Evolutionary conservation across 78 protist species (phyloP), one percentile per base, ranked within the genome.

Genomic region (Dictyostelium purpureum): DNA sequence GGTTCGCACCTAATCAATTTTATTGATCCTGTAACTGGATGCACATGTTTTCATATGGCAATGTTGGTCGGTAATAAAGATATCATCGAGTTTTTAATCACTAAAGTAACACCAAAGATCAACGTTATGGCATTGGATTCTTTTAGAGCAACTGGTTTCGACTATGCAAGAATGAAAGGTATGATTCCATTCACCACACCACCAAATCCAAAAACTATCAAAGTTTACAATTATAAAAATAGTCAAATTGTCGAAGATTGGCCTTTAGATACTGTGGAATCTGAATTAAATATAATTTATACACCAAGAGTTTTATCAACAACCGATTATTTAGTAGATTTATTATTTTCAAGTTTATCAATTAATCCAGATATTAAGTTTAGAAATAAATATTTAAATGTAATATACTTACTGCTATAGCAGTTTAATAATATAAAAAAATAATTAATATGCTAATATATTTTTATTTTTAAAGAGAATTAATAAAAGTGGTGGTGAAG

Each of bases 111-210:
- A 21, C 12, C 38, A 31, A 63, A 63, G 3, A 65, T 75, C 0
- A 37, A 82, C 33, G 21, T 16, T 0, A 54, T 9, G 14, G 2
- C 19, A 4, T 6, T 70, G 4, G 92, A 85, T 38, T 21, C 83
- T 42, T 85, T 85, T 77, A 59, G 92, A 57, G 92, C 92, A 26
- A 38, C 45, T 24, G 81, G 75, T 10, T 54, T 85, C 33, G 92
- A 85, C 66, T 85, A 85, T 73, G 81, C 82, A 2, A 31, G 54
- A 28, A n/a, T 85, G 52, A 52, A 38, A 28, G 51, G 63, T 21
- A 21, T 56, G 43, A 37, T 52, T 6, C 69, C 82, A 9, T 5
- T 16, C 0, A 40, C 21, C 4, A 35, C 40, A 7, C 92, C 92
- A 59, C 66, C 52, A 7, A 38, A 11, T 11, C 92, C 92, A 37